A percentile compares a stretch with the other conserved stretches of the same genome.
Conservation (phyloP, 148 eudicot genomes). For the Nepenthes gracilis region DNA sequence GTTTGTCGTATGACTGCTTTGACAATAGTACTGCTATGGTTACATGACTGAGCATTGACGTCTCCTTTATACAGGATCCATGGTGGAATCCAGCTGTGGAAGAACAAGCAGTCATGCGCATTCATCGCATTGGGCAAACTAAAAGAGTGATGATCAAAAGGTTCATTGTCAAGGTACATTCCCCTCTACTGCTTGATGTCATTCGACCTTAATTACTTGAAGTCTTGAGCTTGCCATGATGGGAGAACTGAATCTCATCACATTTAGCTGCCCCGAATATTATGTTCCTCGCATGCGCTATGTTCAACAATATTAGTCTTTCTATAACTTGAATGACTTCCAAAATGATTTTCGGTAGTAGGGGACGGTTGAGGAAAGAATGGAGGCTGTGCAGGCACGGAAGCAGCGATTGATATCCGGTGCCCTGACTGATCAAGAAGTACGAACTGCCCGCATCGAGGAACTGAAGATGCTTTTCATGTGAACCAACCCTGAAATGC, state of each 20-base stretch:
- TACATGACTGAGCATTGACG: no score
- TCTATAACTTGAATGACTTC: background rate
- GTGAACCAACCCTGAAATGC: conserved; percentile 1
- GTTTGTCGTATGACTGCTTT: no score
- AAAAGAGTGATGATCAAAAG: conserved; percentile 67
- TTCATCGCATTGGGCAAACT: conserved; percentile 98
- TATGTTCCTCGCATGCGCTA: background rate
- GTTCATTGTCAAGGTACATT: conserved; percentile 78
- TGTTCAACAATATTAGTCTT: background rate
- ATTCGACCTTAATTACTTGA: no score
- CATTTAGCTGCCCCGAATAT: no score
- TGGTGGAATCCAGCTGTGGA: conserved; percentile 99
- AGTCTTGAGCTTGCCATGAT: no score
- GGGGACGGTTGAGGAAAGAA: conserved; percentile 96
- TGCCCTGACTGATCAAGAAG: conserved; percentile 96
- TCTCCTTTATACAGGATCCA: conserved; percentile 49
- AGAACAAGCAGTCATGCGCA: conserved; percentile 99
- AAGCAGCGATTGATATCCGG: conserved; percentile 93
- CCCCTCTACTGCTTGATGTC: no score
- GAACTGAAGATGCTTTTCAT: conserved; percentile 96
- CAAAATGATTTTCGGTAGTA: conserved; percentile 19
- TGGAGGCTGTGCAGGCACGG: conserved; percentile 97
- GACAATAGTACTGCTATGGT: no score
- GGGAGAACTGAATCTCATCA: no score
- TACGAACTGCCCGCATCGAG: conserved; percentile 80